Evolutionary conservation across 371 early-diverging fungal species (phyloP).

Genomic region (Mortierella sp.): DNA sequence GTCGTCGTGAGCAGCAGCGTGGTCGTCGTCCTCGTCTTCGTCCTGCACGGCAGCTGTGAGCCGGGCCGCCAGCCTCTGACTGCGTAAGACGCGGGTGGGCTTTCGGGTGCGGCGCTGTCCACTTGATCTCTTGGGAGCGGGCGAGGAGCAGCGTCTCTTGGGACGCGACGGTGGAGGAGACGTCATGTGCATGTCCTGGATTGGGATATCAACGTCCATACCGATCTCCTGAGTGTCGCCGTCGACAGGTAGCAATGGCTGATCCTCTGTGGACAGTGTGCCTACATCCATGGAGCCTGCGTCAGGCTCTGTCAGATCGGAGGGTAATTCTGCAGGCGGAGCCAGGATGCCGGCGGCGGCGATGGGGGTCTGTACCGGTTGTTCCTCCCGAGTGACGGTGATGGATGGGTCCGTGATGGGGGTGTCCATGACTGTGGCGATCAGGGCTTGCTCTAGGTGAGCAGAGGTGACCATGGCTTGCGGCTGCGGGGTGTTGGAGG

Average conservation of each 20-base stretch:
- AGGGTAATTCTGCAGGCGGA: no score
- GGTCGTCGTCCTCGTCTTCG: not conserved
- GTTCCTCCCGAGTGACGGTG: no score
- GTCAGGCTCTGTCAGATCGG: no score
- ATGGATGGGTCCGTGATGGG: not conserved
- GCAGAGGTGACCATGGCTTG: not conserved
- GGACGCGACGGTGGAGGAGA: slow-evolving; percentile 26
- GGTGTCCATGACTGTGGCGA: not conserved
- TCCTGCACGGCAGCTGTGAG: slow-evolving; percentile 7
- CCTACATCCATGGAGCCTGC: not conserved
- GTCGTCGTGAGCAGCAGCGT: not conserved
- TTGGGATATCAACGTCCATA: slow-evolving; percentile 26
- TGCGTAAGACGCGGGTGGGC: not conserved
- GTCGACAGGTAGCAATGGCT: not conserved
- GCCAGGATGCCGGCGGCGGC: no score
- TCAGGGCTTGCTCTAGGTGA: not conserved
- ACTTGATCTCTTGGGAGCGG: not conserved
- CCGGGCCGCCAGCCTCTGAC: slow-evolving; percentile 6
- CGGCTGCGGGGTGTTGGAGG: not conserved
- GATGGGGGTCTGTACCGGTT: no score
- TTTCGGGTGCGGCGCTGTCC: slow-evolving; percentile 10
- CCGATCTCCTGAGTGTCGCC: not conserved
- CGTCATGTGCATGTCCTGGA: slow-evolving; percentile 22
- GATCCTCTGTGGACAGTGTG: not conserved
- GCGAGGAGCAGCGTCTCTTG: slow-evolving; percentile 9